phyloP scores from a whole-genome alignment of 345 rosid species.

The Hypericum androsaemum region DNA sequence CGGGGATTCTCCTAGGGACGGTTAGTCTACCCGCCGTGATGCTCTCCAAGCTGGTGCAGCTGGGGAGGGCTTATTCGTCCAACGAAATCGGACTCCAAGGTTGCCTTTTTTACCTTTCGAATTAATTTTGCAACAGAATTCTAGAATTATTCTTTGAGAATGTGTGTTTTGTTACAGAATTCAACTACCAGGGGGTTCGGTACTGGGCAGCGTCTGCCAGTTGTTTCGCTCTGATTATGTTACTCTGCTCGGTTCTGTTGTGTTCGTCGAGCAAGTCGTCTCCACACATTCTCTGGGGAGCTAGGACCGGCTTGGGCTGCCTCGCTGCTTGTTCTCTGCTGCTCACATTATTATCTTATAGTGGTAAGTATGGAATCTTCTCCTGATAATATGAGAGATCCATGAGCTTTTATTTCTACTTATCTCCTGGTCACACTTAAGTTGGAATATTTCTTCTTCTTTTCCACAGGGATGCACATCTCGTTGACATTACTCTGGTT shows the following conservation, averaged over 20 bases:
- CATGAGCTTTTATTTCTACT: conserved; percentile 1
- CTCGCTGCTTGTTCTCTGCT: conserved; percentile 34
- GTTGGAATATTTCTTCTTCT: background rate
- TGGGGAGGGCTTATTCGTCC: conserved; percentile 46
- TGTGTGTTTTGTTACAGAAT: conserved; percentile 42
- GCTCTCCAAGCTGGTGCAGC: conserved; percentile 66
- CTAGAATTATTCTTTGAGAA: too few species aligned
- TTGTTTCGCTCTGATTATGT: conserved; percentile 56
- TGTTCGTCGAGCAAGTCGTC: conserved; percentile 14
- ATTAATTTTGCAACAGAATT: background rate
- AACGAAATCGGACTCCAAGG: conserved; percentile 48
- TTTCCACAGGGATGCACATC: conserved; percentile 44
- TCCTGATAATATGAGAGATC: background rate
- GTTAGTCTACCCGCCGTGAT: conserved; percentile 71
- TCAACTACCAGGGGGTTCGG: conserved; percentile 58
- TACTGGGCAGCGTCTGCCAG: conserved; percentile 67
- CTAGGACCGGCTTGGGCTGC: conserved; percentile 38
- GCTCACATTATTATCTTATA: conserved; percentile 43
- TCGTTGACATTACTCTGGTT: conserved; percentile 53
- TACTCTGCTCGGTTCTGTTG: conserved; percentile 35
- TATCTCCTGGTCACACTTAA: background rate
- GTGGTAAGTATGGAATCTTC: conserved; percentile 28
- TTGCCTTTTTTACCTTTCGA: conserved; percentile 10
- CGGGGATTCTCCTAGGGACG: conserved; percentile 81
- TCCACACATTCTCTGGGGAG: conserved; percentile 24